phyloP scores from a whole-genome alignment of 192 early-diverging fungal genomes.

The Coemansia biformis region DNA sequence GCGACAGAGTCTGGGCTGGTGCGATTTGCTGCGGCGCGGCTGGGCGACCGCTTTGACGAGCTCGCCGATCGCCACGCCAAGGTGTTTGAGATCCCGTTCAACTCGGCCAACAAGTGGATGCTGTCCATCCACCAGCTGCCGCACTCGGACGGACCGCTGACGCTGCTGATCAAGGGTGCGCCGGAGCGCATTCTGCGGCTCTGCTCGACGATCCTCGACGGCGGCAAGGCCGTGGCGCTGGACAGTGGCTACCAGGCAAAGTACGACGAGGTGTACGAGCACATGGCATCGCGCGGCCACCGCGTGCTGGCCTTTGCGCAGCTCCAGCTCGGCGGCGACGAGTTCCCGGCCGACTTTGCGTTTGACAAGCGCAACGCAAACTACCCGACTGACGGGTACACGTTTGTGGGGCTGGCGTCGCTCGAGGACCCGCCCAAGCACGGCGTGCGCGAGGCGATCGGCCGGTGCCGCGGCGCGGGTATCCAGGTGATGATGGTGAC shows the following conservation, averaged over 20 bases:
- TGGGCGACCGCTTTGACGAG: slow-evolving; percentile 67
- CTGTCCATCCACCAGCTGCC: slow-evolving; percentile 81
- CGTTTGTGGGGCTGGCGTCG: slow-evolving; percentile 82
- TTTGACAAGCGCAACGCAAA: slow-evolving; percentile 66
- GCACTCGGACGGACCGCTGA: slow-evolving; percentile 45
- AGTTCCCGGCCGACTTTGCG: slow-evolving; percentile 67
- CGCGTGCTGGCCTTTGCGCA: slow-evolving; percentile 91
- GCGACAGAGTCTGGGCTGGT: slow-evolving; percentile 91
- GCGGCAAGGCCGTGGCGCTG: slow-evolving; percentile 55
- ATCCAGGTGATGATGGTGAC: slow-evolving; percentile 99
- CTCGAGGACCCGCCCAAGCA: slow-evolving; percentile 97
- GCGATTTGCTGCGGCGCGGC: slow-evolving; percentile 69
- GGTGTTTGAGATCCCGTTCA: slow-evolving; percentile 95
- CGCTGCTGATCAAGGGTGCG: slow-evolving; percentile 89
- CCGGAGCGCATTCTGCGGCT: slow-evolving; percentile 85
- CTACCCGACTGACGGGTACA: slow-evolving; percentile 51
- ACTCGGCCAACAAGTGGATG: slow-evolving; percentile 92
- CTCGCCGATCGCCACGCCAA: slow-evolving; percentile 66
- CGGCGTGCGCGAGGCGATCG: slow-evolving; percentile 97
- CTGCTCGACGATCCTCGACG: slow-evolving; percentile 71
- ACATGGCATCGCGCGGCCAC: slow-evolving; percentile 89
- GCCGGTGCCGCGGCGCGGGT: slow-evolving; percentile 84
- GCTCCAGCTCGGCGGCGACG: slow-evolving; percentile 57
- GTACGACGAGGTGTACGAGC: slow-evolving; percentile 76
- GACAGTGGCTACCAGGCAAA: slow-evolving; percentile 58